Evolutionary conservation across 1,284 basidiomycete species (phyloP).

Genomic region (Kwoniella shivajii): DNA sequence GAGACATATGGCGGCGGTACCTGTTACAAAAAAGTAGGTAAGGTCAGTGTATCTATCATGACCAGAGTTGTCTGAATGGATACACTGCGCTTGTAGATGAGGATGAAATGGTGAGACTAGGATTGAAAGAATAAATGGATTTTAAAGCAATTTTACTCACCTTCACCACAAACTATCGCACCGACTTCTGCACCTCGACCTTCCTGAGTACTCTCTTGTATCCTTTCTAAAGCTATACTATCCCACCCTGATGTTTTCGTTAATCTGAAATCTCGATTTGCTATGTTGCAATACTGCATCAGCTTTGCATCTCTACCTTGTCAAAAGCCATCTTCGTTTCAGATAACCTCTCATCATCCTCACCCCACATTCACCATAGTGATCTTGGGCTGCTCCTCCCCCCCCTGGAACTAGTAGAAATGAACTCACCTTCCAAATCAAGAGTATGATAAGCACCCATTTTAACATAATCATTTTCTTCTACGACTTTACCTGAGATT

Average conservation of each 20-base stretch:
- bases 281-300: no score
- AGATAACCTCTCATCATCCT: background rate
- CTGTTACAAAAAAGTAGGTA: slow-evolving; percentile 56
- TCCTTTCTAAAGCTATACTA: slow-evolving; percentile 75
- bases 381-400: no score
- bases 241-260: slow-evolving; percentile 89
- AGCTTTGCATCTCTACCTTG: no score
- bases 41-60: no score
- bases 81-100: no score
- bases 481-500: slow-evolving; percentile 83
- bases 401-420: no score
- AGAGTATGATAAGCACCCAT: slow-evolving; percentile 95
- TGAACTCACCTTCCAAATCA: slow-evolving; percentile 74
- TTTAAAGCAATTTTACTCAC: slow-evolving; percentile 49
- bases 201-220: slow-evolving; percentile 86
- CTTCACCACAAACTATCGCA: slow-evolving; percentile 93
- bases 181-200: slow-evolving; percentile 94
- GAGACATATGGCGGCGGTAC: slow-evolving; percentile 89
- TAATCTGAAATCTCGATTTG: slow-evolving; percentile 87
- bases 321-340: background rate
- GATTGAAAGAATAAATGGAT: background rate
- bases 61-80: no score
- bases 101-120: background rate
- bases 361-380: background rate
- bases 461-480: slow-evolving; percentile 89